phyloP scores from a whole-genome alignment of 139 green algal genomes.

The Tetratostichococcus sp. region DNA sequence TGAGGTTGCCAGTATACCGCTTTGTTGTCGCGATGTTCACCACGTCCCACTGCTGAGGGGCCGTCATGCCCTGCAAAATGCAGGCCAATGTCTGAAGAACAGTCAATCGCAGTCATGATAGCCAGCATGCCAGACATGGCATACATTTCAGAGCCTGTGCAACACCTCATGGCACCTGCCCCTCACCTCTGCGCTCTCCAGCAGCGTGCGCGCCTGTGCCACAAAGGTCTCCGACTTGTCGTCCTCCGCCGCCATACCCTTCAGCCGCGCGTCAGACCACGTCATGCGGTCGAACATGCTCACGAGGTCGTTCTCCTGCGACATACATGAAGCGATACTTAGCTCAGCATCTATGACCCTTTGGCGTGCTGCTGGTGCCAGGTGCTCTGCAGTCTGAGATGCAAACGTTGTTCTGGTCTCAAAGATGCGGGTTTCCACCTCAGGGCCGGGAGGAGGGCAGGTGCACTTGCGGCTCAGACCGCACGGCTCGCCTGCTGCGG shows the following conservation, averaged over 20 bases:
- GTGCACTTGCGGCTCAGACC: background rate
- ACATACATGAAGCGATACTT: too few relatives aligned
- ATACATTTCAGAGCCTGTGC: background rate
- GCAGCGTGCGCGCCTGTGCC: background rate
- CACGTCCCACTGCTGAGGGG: background rate
- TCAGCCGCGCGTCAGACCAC: background rate
- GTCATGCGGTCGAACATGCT: background rate
- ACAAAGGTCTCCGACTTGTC: constrained; percentile 1
- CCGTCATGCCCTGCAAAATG: background rate
- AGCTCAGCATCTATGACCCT: too few relatives aligned
- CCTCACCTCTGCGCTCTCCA: background rate
- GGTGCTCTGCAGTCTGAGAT: too few relatives aligned
- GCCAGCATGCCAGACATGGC: too few relatives aligned
- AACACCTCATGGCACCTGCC: too few relatives aligned
- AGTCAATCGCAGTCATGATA: too few relatives aligned
- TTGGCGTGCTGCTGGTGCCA: too few relatives aligned
- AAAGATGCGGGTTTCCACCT: background rate
- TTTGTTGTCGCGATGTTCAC: background rate
- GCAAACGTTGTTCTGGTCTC: too few relatives aligned
- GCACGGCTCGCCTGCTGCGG: too few relatives aligned
- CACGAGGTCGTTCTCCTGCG: background rate
- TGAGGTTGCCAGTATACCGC: background rate
- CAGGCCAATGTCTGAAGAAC: background rate
- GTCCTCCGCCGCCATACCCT: background rate
- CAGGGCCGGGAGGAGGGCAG: background rate